These are phyloP conservation scores for Lithocarpus polystachyus DNA, from an alignment of 306 rosid species.

Conservation along the genomic window DNA sequence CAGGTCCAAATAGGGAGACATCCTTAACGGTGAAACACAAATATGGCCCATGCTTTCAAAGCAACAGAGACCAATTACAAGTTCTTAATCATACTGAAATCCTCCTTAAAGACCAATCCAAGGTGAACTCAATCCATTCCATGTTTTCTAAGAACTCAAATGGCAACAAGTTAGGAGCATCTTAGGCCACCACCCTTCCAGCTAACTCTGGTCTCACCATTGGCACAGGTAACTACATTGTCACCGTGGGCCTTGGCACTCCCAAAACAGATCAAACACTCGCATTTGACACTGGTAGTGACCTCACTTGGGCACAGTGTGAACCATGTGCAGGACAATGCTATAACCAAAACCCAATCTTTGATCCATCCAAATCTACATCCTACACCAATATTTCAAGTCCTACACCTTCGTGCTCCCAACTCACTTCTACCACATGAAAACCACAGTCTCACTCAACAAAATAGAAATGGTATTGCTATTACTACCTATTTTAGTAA, in stretches of 20 bases:
- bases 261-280: conserved; percentile 53
- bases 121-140: conserved; percentile 13
- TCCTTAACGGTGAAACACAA: conserved; percentile 23
- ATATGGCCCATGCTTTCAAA: conserved; percentile 35
- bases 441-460: background rate
- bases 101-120: conserved; percentile 16
- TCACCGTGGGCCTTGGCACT: conserved; percentile 57
- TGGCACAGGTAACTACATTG: conserved; percentile 57
- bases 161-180: background rate
- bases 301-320: conserved; percentile 78
- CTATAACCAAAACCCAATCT: conserved; percentile 53
- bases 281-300: conserved; percentile 65
- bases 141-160: too few species aligned
- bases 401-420: conserved; percentile 33
- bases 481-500: too few species aligned
- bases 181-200: conserved; percentile 27
- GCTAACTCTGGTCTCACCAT: conserved; percentile 44
- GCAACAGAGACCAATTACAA: background rate
- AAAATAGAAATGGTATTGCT: too few species aligned
- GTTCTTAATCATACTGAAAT: background rate
- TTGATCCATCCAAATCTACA: conserved; percentile 41
- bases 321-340: conserved; percentile 48
- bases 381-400: conserved; percentile 53
- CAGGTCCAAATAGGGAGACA: too few species aligned
- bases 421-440: conserved; percentile 54